Evolutionary conservation across 2,329 filamentous ascomycete species (phyloP), one percentile per base, ranked within the genome.

Genomic region (Sporothrix brunneoviolacea): DNA sequence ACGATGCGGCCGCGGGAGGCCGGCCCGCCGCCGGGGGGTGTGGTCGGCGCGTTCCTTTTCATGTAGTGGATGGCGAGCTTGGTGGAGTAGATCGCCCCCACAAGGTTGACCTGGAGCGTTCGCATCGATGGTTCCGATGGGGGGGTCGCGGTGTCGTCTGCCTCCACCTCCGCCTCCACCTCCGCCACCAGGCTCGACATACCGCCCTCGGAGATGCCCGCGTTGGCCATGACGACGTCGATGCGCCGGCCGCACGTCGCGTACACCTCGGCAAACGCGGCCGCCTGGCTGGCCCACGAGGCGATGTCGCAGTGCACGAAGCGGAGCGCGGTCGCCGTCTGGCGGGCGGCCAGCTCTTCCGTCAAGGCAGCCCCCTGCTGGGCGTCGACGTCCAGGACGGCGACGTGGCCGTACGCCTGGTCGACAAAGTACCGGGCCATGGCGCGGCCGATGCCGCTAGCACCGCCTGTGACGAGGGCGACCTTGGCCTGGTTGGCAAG

Each of bases 41-140:
- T 16, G 12, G 48, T 24, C 10, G 62, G 52, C 1, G 50, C 41
- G 48, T 74, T 76, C 57, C 71, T 73, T 19, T 65, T 63, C 62
- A 79, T 71, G 53, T 79, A 79, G 55, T 76, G 68, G 8, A 68
- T 65, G 0, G 67, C 74, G 10, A 78, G 60, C 55, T 76, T 74
- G 21, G 76, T 66, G 8, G 72, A 67, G 53, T 74, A 76, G 18
- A 77, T 60, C 4, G 65, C 61, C 0, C 73, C 73, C 0, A 57
- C 54, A 2, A 69, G 58, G 44, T 68, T 68, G 15, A 74, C 62
- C 30, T 70, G 61, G 50, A 73, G 39, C 2, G 64, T 65, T 18
- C 53, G 61, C 32, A 71, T 49, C n/a, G 59, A 57, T 35, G 68
- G 68, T 55, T 68, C 65, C 9, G 53, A 52, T 2, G 67, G 67